Base-by-base conservation (phyloP, 345 rosid genomes). In the Brassica juncea region DNA sequence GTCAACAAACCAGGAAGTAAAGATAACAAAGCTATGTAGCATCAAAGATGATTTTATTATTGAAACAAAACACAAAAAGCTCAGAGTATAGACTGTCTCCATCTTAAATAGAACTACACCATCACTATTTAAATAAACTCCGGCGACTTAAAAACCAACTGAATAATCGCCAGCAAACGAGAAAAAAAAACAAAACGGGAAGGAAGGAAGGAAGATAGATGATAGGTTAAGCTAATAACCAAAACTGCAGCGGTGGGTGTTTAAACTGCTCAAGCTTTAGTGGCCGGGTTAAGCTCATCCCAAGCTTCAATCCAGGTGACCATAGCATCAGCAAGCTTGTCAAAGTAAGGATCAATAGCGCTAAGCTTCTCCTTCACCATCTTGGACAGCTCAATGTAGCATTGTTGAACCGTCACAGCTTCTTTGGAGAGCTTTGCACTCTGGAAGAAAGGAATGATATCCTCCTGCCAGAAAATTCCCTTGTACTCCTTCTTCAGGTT, bases 401-500 rank as follows among this genome's bases (percentile, higher is more conserved):
- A 92, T 68, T 92, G 90, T 85, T 91, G 97, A 63, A 89, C 94
- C 0, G 87, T 86, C 86, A 88, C 90, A 77, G 96, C 92, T 6
- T 92, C 97, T 86, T 91, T 92, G 0, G 94, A 83, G 70, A 92
- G 96, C 78, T 81, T 61, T 4, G 76, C 89, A 6, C 83, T 84
- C 76, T 93, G 97, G 89, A 93, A 93, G 85, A 93, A 93, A 2
- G 97, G 97, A 80, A 93, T 91, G 85, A 93, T 79, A 83, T 93
- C 96, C 80, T 93, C 97, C 81, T 93, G 97, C 97, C 97, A 92
- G 89, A 88, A 92, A 63, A 92, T 90, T 73, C 97, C 96, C 76
- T 91, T 92, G 92, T 89, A 91, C 72, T 92, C 96, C 87, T 92
- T 92, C 88, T 85, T 91, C 11, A 92, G 84, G 83, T 92, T 92